Conservation (phyloP, 208 protist genomes). For the Acanthamoeba royreba region DNA sequence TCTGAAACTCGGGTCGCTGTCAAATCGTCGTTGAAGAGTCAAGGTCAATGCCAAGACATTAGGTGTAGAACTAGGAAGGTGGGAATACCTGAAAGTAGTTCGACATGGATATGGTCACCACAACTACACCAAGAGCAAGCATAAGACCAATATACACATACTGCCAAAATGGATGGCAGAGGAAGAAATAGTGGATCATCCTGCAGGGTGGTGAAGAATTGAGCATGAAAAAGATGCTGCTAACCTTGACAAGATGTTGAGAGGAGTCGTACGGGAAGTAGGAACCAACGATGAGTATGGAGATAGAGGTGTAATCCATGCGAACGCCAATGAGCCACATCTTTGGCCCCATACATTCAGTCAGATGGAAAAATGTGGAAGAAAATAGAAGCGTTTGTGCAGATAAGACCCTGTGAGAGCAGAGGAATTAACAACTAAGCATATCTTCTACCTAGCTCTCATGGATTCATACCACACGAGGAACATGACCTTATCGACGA, state of each 20-base stretch:
- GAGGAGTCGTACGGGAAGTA: neutral
- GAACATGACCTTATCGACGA: constrained; percentile 14
- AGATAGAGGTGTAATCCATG: constrained; percentile 41
- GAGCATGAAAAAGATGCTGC: neutral
- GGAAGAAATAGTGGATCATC: constrained; percentile 21
- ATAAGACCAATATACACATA: constrained; percentile 9
- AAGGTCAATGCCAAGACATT: no score
- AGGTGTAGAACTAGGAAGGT: neutral
- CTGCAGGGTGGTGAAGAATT: neutral
- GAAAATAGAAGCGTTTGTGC: neutral
- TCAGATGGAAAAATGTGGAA: constrained; percentile 8
- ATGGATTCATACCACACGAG: neutral
- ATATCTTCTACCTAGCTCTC: neutral
- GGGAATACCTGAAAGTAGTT: neutral
- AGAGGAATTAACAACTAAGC: neutral
- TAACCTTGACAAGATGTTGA: neutral
- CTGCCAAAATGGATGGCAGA: neutral
- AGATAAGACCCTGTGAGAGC: neutral
- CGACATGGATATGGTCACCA: neutral
- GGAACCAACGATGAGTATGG: constrained; percentile 23
- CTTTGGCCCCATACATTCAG: neutral
- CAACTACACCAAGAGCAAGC: neutral
- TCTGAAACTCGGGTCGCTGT: neutral
- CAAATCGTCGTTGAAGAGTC: neutral
- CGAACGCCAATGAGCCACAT: neutral